phyloP scores from a whole-genome alignment of 352 stramenopile genomes.

The Peronospora farinosa region DNA sequence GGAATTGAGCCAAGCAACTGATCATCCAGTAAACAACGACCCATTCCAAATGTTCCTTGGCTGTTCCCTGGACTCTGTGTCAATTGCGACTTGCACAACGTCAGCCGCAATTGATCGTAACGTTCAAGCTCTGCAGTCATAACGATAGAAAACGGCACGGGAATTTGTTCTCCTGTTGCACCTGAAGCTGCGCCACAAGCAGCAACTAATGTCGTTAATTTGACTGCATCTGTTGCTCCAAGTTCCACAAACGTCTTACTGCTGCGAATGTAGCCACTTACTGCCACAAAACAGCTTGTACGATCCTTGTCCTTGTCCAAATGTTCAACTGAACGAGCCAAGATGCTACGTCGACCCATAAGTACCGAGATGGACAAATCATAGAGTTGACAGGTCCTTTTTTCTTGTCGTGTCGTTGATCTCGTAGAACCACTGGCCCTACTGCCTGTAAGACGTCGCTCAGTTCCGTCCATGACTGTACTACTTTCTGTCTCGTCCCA shows the following conservation, averaged over 20 bases:
- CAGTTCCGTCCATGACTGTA: conserved; percentile 19
- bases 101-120: conserved; percentile 63
- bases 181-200: conserved; percentile 19
- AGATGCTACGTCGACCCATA: conserved; percentile 43
- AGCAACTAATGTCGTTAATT: conserved; percentile 41
- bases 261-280: conserved; percentile 41
- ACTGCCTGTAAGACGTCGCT: conserved; percentile 21
- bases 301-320: conserved; percentile 51
- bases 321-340: conserved; percentile 34
- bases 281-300: conserved; percentile 42
- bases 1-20: conserved; percentile 40
- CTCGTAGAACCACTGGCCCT: conserved; percentile 15
- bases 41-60: conserved; percentile 45
- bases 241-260: conserved; percentile 48
- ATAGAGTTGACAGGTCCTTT: conserved; percentile 17
- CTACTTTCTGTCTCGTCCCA: conserved; percentile 23
- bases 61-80: conserved; percentile 36
- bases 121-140: conserved; percentile 45
- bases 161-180: conserved; percentile 18
- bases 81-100: conserved; percentile 49
- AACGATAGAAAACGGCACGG: conserved; percentile 56
- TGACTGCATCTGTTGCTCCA: conserved; percentile 53
- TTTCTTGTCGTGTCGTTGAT: conserved; percentile 16
- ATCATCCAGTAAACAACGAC: conserved; percentile 47
- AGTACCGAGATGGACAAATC: conserved; percentile 58